These are phyloP conservation scores for Kwoniella botswanensis DNA, from an alignment of 768 basidiomycete genomes.

Conservation along the genomic window DNA sequence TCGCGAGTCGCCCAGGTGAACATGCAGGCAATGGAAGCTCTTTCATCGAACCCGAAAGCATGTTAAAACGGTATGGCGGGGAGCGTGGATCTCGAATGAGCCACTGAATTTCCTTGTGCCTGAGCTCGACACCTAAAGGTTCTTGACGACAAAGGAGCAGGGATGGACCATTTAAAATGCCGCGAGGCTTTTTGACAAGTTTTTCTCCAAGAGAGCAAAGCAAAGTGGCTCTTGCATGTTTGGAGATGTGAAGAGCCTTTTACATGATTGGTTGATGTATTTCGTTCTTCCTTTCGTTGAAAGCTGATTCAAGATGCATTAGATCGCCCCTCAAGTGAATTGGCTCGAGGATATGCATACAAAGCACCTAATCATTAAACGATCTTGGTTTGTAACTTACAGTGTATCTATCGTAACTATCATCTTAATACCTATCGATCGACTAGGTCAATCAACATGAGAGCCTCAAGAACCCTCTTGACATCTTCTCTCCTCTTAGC, in stretches of 20 bases:
- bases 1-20: too few species aligned
- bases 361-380: neutral
- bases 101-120: neutral
- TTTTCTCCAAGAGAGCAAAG: neutral
- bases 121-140: neutral
- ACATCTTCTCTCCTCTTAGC: neutral
- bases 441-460: neutral
- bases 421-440: too few species aligned
- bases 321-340: neutral
- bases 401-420: too few species aligned
- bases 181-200: neutral
- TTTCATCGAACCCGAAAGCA: too few species aligned
- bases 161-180: neutral
- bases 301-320: neutral
- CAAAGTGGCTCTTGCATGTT: neutral
- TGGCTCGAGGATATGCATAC: neutral
- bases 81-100: too few species aligned
- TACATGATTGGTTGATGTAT: neutral
- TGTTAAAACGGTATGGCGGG: too few species aligned
- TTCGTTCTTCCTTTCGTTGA: slow-evolving; percentile 2
- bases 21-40: too few species aligned
- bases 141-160: neutral
- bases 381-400: neutral
- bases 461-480: neutral
- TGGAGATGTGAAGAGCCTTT: slow-evolving; percentile 1